Evolutionary conservation across 2,329 filamentous ascomycete species (phyloP).

Genomic region (Aspergillus alliaceus): DNA sequence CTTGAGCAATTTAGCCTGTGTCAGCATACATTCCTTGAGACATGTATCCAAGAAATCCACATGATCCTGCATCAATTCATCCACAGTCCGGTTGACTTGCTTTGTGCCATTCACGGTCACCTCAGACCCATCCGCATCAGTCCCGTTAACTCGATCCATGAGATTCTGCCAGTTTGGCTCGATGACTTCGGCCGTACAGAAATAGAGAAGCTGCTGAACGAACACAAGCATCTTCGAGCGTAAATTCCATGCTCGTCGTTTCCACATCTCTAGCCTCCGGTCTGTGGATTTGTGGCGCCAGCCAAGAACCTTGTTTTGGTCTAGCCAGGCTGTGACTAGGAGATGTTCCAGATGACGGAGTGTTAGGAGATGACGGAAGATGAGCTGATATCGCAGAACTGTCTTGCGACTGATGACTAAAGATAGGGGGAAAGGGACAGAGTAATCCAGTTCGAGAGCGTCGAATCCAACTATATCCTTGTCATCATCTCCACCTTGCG

Average conservation of each 20-base stretch:
- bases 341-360: constrained; percentile 86
- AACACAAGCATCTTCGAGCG: constrained; percentile 95
- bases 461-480: constrained; percentile 89
- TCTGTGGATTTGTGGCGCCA: constrained; percentile 82
- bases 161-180: constrained; percentile 96
- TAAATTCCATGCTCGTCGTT: constrained; percentile 86
- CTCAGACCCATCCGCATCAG: constrained; percentile 45
- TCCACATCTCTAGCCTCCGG: constrained; percentile 81
- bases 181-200: constrained; percentile 94
- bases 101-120: constrained; percentile 40
- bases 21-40: constrained; percentile 98
- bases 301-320: constrained; percentile 74
- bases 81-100: constrained; percentile 75
- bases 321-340: constrained; percentile 84
- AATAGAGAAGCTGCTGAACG: constrained; percentile 94
- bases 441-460: constrained; percentile 89
- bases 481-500: constrained; percentile 66
- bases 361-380: constrained; percentile 91
- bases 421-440: constrained; percentile 90
- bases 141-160: constrained; percentile 76
- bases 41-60: constrained; percentile 98
- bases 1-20: constrained; percentile 88
- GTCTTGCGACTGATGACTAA: constrained; percentile 95
- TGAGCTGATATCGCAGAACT: constrained; percentile 90
- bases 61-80: constrained; percentile 98